Evolutionary conservation across 148 eudicot genomes (phyloP).

Genomic region (Chenopodium formosanum): DNA sequence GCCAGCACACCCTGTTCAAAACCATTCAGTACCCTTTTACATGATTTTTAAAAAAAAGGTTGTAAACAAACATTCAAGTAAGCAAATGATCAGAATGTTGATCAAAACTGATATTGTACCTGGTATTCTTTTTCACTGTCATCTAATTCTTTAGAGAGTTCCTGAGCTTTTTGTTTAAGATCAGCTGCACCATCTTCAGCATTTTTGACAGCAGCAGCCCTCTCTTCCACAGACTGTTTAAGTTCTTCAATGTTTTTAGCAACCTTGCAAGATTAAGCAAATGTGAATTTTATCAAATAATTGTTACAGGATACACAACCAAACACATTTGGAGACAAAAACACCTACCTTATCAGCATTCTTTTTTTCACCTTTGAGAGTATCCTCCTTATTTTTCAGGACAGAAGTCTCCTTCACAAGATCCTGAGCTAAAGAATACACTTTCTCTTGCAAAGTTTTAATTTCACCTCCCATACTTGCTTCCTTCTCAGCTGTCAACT

Average conservation of each 20-base stretch:
- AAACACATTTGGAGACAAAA: neutral
- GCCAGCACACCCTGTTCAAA: conserved; percentile 79
- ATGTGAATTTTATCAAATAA: neutral
- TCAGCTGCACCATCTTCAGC: conserved; percentile 97
- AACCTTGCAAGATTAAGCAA: conserved; percentile 44
- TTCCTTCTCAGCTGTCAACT: conserved; percentile 74
- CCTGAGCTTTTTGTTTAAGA: conserved; percentile 57
- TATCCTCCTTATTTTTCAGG: conserved; percentile 78
- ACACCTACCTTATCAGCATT: conserved; percentile 68
- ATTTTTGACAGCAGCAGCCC: conserved; percentile 62
- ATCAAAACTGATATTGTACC: conserved; percentile 34
- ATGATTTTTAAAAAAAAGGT: neutral
- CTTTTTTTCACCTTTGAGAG: conserved; percentile 57
- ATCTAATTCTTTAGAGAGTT: conserved; percentile 70
- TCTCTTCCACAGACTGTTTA: conserved; percentile 72
- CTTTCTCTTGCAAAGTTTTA: conserved; percentile 64
- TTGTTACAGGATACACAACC: neutral
- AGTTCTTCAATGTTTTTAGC: conserved; percentile 66
- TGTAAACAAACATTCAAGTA: neutral
- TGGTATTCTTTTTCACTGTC: conserved; percentile 78
- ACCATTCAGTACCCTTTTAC: conserved; percentile 5
- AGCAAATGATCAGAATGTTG: neutral
- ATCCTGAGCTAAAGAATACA: conserved; percentile 70
- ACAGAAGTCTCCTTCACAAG: conserved; percentile 81
- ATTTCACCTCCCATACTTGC: conserved; percentile 90